These are phyloP conservation scores for Petunia secreta DNA, from an alignment of 257 asterid genomes.

Conservation along the genomic window DNA sequence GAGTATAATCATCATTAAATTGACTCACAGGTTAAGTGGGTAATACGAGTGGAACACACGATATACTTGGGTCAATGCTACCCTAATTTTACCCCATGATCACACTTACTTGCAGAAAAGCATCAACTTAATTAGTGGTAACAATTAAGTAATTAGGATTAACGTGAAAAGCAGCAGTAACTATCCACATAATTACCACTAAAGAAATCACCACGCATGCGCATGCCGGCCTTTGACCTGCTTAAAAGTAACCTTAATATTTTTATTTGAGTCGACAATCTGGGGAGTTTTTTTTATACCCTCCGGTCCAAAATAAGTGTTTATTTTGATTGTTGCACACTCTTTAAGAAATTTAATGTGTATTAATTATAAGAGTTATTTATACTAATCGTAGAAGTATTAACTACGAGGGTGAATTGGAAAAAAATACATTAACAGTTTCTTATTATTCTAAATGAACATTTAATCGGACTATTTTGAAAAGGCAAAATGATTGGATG, in stretches of 20 bases:
- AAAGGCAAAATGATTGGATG: too few species aligned
- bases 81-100: background rate
- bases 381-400: too few species aligned
- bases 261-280: conserved; percentile 23
- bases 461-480: too few species aligned
- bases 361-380: too few species aligned
- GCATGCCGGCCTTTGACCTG: conserved; percentile 26
- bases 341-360: too few species aligned
- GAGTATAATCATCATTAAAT: conserved; percentile 7
- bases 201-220: conserved; percentile 29
- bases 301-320: too few species aligned
- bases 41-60: background rate
- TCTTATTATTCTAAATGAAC: too few species aligned
- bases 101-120: background rate
- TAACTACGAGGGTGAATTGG: too few species aligned
- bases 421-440: too few species aligned
- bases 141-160: background rate
- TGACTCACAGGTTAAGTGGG: conserved; percentile 12
- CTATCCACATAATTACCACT: conserved; percentile 22
- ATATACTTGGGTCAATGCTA: background rate
- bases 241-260: conserved; percentile 19
- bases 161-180: conserved; percentile 10
- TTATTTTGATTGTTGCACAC: too few species aligned
- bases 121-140: background rate
- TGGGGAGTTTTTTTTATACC: background rate